Percentiles rank a stretch among this genome's conserved stretches.
Conservation (phyloP, 352 stramenopile genomes). For the Globisporangium barbulae region DNA sequence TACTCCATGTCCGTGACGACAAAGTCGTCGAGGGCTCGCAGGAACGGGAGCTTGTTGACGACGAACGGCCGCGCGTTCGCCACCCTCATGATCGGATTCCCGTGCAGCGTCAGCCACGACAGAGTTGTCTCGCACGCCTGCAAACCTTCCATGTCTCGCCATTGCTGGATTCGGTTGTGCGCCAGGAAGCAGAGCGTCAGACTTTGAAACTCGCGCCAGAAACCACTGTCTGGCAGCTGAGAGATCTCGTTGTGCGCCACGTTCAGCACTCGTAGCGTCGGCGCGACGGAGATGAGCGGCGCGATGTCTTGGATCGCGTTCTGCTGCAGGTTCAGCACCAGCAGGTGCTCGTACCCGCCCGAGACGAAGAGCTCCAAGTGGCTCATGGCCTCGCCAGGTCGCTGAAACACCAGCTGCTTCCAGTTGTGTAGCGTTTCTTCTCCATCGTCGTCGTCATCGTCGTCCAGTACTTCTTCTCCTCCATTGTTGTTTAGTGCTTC, state of each 20-base stretch:
- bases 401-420: constrained; percentile 55
- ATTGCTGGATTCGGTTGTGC: constrained; percentile 48
- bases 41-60: constrained; percentile 61
- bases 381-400: constrained; percentile 33
- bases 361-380: constrained; percentile 31
- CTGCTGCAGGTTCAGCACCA: constrained; percentile 58
- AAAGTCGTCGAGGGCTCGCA: constrained; percentile 60
- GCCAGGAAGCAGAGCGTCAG: constrained; percentile 60
- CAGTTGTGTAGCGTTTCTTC: constrained; percentile 26
- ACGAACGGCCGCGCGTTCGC: constrained; percentile 56
- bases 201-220: constrained; percentile 49
- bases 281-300: constrained; percentile 36
- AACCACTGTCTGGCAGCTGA: constrained; percentile 35
- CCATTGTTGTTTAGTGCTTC: neutral
- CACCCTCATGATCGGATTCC: constrained; percentile 59
- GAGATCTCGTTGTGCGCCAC: constrained; percentile 49
- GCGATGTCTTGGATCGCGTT: constrained; percentile 55
- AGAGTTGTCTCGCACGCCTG: constrained; percentile 33
- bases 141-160: constrained; percentile 47
- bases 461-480: neutral
- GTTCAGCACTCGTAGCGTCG: constrained; percentile 59
- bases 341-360: constrained; percentile 46
- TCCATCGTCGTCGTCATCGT: neutral
- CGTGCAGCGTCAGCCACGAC: constrained; percentile 53
- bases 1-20: constrained; percentile 64